Evolutionary conservation across 2,329 filamentous ascomycete species (phyloP).

Genomic region (Thermothelomyces thermophilus): DNA sequence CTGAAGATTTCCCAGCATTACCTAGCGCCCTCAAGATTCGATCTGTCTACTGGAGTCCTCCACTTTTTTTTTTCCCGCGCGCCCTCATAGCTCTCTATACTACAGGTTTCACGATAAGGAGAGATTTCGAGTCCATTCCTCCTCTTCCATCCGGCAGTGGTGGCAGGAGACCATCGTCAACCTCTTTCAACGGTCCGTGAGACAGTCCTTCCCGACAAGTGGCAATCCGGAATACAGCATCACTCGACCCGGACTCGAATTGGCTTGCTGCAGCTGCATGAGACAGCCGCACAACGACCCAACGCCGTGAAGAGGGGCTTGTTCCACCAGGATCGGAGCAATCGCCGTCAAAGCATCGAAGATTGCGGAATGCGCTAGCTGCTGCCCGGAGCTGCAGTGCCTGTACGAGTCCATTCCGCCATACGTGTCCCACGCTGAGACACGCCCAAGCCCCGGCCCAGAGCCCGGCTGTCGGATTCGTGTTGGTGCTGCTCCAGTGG

Average conservation of each 20-base stretch:
- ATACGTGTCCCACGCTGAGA: constrained; percentile 16
- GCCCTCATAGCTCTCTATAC: background rate
- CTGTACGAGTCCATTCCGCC: constrained; percentile 6
- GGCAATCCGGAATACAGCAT: background rate
- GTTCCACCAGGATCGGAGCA: constrained; percentile 9
- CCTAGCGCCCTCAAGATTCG: constrained; percentile 1
- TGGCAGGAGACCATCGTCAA: background rate
- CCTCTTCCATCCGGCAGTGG: no score
- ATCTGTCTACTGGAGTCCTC: background rate
- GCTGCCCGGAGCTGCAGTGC: constrained; percentile 8
- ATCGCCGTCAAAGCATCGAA: constrained; percentile 5
- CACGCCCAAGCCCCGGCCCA: constrained; percentile 16
- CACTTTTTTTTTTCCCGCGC: background rate
- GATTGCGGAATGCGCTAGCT: background rate
- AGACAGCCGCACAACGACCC: constrained; percentile 8
- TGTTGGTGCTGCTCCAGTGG: constrained; percentile 17
- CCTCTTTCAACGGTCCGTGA: constrained; percentile 11
- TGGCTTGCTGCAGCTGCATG: constrained; percentile 20
- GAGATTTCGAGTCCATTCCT: no score
- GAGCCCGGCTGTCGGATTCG: constrained; percentile 22
- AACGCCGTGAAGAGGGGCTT: background rate
- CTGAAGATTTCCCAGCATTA: constrained; percentile 4
- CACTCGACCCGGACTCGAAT: constrained; percentile 9
- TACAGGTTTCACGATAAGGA: no score
- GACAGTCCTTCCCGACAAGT: constrained; percentile 10